These are phyloP conservation scores for Quercus lobata DNA, from an alignment of 331 rosid genomes.

Conservation along the genomic window DNA sequence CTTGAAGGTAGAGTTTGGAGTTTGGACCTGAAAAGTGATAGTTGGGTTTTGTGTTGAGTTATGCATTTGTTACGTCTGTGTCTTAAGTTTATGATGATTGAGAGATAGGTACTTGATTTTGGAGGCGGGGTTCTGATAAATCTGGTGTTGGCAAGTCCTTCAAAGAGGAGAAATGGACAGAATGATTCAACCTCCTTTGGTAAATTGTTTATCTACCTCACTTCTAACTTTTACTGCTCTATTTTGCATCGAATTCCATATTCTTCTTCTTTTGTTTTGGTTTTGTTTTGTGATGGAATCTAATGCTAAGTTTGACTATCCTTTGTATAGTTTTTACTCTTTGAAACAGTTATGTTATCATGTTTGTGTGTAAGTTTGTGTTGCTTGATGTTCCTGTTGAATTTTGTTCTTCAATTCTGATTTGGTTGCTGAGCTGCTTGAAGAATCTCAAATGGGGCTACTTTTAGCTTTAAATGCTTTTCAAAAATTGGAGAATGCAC, in stretches of 20 bases:
- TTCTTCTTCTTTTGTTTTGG: not conserved
- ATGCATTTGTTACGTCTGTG: conserved; percentile 4
- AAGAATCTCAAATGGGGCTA: not conserved
- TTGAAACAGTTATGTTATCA: not conserved
- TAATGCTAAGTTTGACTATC: not conserved
- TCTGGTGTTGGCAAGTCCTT: conserved; percentile 31
- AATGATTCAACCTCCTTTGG: conserved; percentile 96
- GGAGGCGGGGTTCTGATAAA: conserved; percentile 19
- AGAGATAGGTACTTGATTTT: conserved; percentile 31
- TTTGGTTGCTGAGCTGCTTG: conserved; percentile 2
- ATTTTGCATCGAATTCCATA: not conserved
- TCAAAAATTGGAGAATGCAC: not conserved
- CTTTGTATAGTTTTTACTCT: conserved; percentile 7
- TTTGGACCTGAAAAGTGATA: no score
- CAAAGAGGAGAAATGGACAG: conserved; percentile 63
- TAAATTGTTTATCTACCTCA: conserved; percentile 30
- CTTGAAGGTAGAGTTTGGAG: conserved; percentile 16
- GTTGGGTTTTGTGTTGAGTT: conserved; percentile 15
- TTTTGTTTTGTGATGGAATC: conserved; percentile 8
- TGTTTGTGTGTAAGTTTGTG: not conserved
- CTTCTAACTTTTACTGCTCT: not conserved
- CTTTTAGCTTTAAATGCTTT: not conserved
- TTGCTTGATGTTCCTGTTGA: conserved; percentile 8
- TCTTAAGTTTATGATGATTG: conserved; percentile 37
- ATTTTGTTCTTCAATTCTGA: conserved; percentile 11